Base-by-base conservation (phyloP, 176 grass and related monocot genomes). In the Eleusine indica region DNA sequence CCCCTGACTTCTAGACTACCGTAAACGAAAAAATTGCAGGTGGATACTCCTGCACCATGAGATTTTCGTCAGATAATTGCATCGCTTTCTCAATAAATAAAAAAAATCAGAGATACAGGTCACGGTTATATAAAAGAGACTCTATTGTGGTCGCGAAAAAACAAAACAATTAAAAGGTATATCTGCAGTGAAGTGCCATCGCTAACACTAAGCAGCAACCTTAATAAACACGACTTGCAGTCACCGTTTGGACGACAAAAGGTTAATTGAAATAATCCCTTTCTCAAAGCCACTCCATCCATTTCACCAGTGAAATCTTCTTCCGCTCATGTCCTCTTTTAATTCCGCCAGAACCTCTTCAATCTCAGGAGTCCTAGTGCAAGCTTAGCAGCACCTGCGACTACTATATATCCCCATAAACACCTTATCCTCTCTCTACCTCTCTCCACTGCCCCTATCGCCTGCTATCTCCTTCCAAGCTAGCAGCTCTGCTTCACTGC, bases 341-440 rank as follows among this genome's bases (percentile, higher is more conserved):
- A 60, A 21, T 25, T 79, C 78, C 21, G 68, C 25, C 56, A 32
- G 77, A 86, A 70, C 54, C 67, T 49, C 60, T 58, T 58, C 67
- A 79, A 73, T 28, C 77, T 76, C 86, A 80, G 82, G 40, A 70
- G 15, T 6, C 63, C 64, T 49, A 41, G 48, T 73, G 0, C 21
- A 78, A 73, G 80, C 74, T 80, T 41, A 80, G 85, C 49, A 62
- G 49, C 25, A 83, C 38, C 43, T 46, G 41, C 65, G 43, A 32
- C 86, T 73, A 29, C 37, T 88, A 84, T 85, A 89, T 81, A 85
- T 63, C 73, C 38, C 39, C 74, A 38, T 71, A 71, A 61, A 39
- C 77, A 84, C 83, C 88, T 90, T 90, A 90, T 90, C 88, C 72
- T 77, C 73, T 82, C 87, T 89, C 53, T 48, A 30, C 51, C 53